Evolutionary conservation across 371 early-diverging fungal genomes (phyloP).

Genomic region (Mucor irregularis): DNA sequence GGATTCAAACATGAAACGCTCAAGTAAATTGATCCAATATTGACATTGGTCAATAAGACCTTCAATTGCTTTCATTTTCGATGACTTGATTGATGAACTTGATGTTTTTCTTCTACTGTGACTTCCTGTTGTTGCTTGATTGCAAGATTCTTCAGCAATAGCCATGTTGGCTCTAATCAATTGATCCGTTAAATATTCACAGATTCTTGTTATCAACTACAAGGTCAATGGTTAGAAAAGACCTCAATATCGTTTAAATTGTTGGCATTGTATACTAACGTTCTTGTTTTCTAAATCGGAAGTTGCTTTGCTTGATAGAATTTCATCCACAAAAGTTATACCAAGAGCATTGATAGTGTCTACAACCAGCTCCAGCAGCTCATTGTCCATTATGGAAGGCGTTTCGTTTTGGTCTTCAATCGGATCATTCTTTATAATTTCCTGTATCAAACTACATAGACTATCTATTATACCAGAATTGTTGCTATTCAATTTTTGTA

Average conservation of each 20-base stretch:
- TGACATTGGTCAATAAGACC: background rate
- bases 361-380: slow-evolving; percentile 8
- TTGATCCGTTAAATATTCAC: slow-evolving; percentile 35
- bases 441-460: slow-evolving; percentile 26
- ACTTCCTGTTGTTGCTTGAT: background rate
- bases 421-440: slow-evolving; percentile 17
- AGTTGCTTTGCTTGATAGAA: background rate
- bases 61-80: slow-evolving; percentile 9
- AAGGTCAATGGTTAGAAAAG: too few species aligned
- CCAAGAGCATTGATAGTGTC: slow-evolving; percentile 9
- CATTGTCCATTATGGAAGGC: background rate
- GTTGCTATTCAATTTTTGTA: slow-evolving; percentile 31
- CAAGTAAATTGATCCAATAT: slow-evolving; percentile 10
- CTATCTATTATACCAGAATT: slow-evolving; percentile 48
- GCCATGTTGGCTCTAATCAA: slow-evolving; percentile 18
- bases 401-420: background rate
- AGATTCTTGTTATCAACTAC: slow-evolving; percentile 21
- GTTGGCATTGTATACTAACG: too few species aligned
- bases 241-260: too few species aligned
- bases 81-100: slow-evolving; percentile 11
- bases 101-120: slow-evolving; percentile 6
- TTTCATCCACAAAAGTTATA: slow-evolving; percentile 2
- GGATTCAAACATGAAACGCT: background rate
- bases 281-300: too few species aligned
- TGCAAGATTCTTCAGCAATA: slow-evolving; percentile 1